These are phyloP conservation scores for Crithidia brevicula DNA, from an alignment of 208 protist species.

Conservation along the genomic window DNA sequence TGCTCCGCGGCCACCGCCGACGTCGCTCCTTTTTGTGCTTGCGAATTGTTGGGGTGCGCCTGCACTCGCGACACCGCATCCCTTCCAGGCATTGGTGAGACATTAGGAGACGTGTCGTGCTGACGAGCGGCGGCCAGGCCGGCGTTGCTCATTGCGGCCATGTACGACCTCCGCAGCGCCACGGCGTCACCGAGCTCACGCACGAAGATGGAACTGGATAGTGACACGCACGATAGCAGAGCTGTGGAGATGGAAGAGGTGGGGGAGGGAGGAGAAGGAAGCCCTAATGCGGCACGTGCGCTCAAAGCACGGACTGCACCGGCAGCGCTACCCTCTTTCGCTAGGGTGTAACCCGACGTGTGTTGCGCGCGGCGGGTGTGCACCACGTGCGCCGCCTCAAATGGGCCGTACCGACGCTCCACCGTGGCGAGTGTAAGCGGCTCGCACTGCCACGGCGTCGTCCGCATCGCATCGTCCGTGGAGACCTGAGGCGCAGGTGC, in stretches of 20 bases:
- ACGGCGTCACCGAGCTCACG: conserved; percentile 25
- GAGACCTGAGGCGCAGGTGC: not conserved
- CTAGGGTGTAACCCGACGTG: not conserved
- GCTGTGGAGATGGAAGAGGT: conserved; percentile 9
- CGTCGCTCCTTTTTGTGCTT: not conserved
- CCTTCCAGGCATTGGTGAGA: not conserved
- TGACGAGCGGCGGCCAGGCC: not conserved
- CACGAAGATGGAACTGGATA: conserved; percentile 28
- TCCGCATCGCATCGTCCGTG: not conserved
- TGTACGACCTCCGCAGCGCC: conserved; percentile 7
- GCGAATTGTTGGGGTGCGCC: not conserved
- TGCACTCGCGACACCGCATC: not conserved
- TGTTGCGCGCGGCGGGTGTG: not conserved
- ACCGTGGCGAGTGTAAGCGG: conserved; percentile 14
- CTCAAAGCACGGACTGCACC: not conserved
- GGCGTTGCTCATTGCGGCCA: not conserved
- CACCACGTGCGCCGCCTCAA: conserved; percentile 4
- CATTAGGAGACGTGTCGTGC: not conserved
- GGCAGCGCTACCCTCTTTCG: not conserved
- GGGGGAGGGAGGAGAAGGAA: not conserved
- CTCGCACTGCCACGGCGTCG: conserved; percentile 14
- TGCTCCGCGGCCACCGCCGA: not conserved
- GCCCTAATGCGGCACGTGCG: too few species aligned
- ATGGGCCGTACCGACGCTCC: conserved; percentile 22
- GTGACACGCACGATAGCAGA: conserved; percentile 21